Base-by-base conservation (phyloP, 768 basidiomycete genomes). In the Russula abietina region DNA sequence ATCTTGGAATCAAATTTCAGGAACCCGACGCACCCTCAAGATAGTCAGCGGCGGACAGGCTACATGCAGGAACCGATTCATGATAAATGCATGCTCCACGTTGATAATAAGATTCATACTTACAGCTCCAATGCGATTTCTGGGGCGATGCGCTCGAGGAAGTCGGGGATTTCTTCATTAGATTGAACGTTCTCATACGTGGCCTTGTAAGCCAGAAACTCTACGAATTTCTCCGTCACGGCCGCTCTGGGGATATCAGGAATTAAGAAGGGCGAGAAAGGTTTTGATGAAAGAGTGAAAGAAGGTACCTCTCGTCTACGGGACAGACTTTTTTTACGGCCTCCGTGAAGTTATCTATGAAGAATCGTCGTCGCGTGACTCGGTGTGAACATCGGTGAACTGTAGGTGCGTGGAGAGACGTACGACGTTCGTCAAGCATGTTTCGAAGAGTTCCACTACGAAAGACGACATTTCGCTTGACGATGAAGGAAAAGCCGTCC, bases 51-150 rank as follows among this genome's bases (percentile, higher is more conserved):
- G 84, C 84, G 59, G 84, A 68, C 38, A 86, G 73, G 58, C 84
- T 86, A 30, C 28, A 30, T 2, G 28, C 30, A 57, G 19, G 17
- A 14, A 39, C 24, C 28, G 24, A 33, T 57, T 55, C 26, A 52
- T 52, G 16, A 32, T n/a, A 5, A 30, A 26, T 17, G 51, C 65
- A 56, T 46, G 60, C 24, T 41, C 41, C 26, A 43, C 19, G 51
- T n/a, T 14, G 41, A 48, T 17, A 43, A 38, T 11, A 22, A 38
- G 4, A 17, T 51, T 8, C 7, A 50, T 8, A 83, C 91, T 71
- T 67, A 97, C 94, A 96, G 73, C 73, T 97, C 94, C 7, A 98
- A 74, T 1, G 90, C 89, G 51, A 97, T 82, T 72, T 96, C 93
- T 1, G 91, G 91, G 1, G 86, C 85, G 55, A 98, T 81, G 22